Percentiles rank a stretch among this genome's conserved stretches.
phyloP scores from a whole-genome alignment of 257 asterid genomes.

The Parsonsia alboflavescens region DNA sequence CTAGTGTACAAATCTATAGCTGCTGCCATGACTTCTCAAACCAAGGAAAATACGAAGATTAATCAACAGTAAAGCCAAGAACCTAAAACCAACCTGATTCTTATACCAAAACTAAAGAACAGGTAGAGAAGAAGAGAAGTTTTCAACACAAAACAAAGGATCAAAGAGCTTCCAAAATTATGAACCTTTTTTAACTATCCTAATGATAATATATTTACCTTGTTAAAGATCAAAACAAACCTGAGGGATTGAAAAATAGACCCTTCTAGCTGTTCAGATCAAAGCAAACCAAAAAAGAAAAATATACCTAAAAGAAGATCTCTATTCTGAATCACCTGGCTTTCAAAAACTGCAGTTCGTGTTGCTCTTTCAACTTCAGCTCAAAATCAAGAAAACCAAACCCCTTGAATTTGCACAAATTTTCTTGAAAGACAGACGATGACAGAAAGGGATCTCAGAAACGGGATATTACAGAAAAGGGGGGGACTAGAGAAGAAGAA shows the following conservation, averaged over 20 bases:
- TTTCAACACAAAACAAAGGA: slow-evolving; percentile 24
- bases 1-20: slow-evolving; percentile 47
- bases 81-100: slow-evolving; percentile 25
- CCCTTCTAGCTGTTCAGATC: slow-evolving; percentile 39
- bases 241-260: slow-evolving; percentile 49
- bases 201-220: slow-evolving; percentile 1
- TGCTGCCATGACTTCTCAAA: slow-evolving; percentile 47
- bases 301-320: slow-evolving; percentile 31
- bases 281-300: slow-evolving; percentile 14
- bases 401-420: slow-evolving; percentile 33
- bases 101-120: slow-evolving; percentile 39
- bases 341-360: slow-evolving; percentile 50
- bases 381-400: slow-evolving; percentile 35
- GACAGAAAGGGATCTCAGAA: slow-evolving; percentile 92
- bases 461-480: slow-evolving; percentile 60
- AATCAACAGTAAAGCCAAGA: slow-evolving; percentile 4
- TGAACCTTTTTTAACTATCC: slow-evolving; percentile 30
- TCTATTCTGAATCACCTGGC: slow-evolving; percentile 92
- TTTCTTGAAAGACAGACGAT: slow-evolving; percentile 71
- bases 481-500: slow-evolving; percentile 16
- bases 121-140: slow-evolving; percentile 18
- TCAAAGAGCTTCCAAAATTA: slow-evolving; percentile 31
- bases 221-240: slow-evolving; percentile 16
- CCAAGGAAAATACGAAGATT: neutral
- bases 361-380: slow-evolving; percentile 10